Conservation (phyloP, 108 stramenopile genomes). For the Nitzschia sp. region DNA sequence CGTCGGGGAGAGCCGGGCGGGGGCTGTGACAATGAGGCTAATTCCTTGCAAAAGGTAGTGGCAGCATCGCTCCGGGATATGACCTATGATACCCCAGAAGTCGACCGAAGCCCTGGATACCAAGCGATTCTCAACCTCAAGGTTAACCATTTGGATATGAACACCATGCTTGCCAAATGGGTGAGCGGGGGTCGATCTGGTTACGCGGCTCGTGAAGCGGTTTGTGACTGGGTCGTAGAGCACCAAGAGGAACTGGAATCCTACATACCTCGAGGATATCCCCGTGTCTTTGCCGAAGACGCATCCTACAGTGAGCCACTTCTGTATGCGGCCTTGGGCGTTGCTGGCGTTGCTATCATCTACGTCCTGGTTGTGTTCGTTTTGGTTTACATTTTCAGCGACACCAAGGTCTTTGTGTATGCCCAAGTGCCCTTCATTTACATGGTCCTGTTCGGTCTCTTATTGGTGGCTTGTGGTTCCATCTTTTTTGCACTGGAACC, state of each 20-base stretch:
- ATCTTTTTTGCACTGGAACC: constrained; percentile 24
- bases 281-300: neutral
- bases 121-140: constrained; percentile 9
- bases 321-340: constrained; percentile 9
- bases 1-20: constrained; percentile 17
- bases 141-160: constrained; percentile 10
- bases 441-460: constrained; percentile 26
- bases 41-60: constrained; percentile 17
- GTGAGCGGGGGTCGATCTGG: neutral
- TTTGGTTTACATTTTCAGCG: constrained; percentile 4
- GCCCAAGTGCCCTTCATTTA: constrained; percentile 32
- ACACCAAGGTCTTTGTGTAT: constrained; percentile 23
- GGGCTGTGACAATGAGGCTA: constrained; percentile 33
- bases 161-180: constrained; percentile 19
- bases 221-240: constrained; percentile 36
- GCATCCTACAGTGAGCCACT: neutral
- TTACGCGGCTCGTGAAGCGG: constrained; percentile 28
- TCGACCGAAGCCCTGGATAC: constrained; percentile 18
- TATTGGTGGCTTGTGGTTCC: constrained; percentile 25
- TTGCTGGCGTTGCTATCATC: constrained; percentile 15
- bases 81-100: neutral
- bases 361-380: neutral
- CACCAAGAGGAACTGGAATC: constrained; percentile 13
- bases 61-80: neutral
- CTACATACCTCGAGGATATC: constrained; percentile 27